These are phyloP conservation scores for Lipomyces mesembrius DNA, from an alignment of 805 yeast genomes.

Conservation along the genomic window DNA sequence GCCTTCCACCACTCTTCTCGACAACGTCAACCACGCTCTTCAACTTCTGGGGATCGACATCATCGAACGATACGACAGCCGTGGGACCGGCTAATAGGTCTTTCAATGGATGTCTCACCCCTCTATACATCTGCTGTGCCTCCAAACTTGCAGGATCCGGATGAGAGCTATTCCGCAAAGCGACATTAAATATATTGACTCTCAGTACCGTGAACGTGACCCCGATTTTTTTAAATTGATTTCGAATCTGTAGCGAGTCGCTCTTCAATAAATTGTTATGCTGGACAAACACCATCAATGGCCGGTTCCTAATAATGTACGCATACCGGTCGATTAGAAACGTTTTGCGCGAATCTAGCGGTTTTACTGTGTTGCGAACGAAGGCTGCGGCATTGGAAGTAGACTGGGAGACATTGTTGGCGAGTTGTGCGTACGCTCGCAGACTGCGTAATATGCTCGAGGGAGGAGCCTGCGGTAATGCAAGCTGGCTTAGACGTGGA, in stretches of 20 bases:
- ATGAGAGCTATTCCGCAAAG: conserved; percentile 69
- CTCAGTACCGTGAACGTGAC: conserved; percentile 72
- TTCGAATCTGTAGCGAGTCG: conserved; percentile 69
- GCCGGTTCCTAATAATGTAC: conserved; percentile 65
- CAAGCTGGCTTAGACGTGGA: background rate
- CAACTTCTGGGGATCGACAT: conserved; percentile 71
- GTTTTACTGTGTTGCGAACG: conserved; percentile 62
- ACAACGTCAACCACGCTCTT: conserved; percentile 64
- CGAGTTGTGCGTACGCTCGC: background rate
- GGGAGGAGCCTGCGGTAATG: background rate
- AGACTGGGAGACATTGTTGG: background rate
- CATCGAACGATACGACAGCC: conserved; percentile 70
- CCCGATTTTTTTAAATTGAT: conserved; percentile 66
- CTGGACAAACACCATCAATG: conserved; percentile 78
- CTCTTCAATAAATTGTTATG: conserved; percentile 75
- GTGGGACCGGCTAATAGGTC: conserved; percentile 83
- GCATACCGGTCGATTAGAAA: conserved; percentile 81
- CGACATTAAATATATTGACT: conserved; percentile 72
- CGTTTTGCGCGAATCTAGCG: conserved; percentile 76
- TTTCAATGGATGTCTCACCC: conserved; percentile 63
- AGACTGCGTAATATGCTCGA: conserved; percentile 8
- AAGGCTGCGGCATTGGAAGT: background rate
- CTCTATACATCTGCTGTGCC: conserved; percentile 51
- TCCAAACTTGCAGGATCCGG: conserved; percentile 73
- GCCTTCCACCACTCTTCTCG: conserved; percentile 67